Evolutionary conservation across 2,329 filamentous ascomycete species (phyloP), one percentile per base, ranked within the genome.

Genomic region (Calonectria pteridis): DNA sequence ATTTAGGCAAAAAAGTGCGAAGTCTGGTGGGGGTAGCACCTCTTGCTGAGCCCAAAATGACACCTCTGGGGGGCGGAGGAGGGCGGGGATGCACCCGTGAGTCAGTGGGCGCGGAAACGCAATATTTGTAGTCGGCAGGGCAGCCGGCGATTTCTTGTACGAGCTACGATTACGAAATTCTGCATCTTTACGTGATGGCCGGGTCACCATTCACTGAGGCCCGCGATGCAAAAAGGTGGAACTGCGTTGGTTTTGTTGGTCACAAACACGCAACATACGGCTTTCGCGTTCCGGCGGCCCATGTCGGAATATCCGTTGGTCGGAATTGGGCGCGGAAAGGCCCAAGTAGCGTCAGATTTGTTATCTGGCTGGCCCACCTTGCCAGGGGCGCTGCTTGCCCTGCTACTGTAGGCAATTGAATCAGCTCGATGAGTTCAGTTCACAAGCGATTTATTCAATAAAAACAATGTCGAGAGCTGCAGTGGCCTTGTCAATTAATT

Each of bases 1-100:
- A 62, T 40, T 62, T 10, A 40, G 55, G 55, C 23, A 62, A 62
- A 55, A 62, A 62, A 62, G 33, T 62, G 35, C 55, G 55, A 62
- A 23, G 1, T 6, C 23, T 10, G 6, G 55, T 62, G 55, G 55
- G 14, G 55, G 20, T 13, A 14, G 23, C 20, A 40, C 33, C 13
- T 9, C 10, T 33, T 23, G n/a, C 26, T 28, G n/a, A 59, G 33
- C n/a, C 55, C 33, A 40, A 31, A 23, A 33, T 31, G 53, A 11
- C 29, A 31, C 16, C 35, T 6, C 16, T 26, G n/a, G 13, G n/a
- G 9, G 9, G 31, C 26, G 29, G 20, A 6, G 14, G 18, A 18
- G 53, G n/a, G 55, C 55, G 55, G 55, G 55, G 55, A 26, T 26
- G 35, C 35, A 62, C 4, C 31, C 23, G 55, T 16, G n/a, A 26